Evolutionary conservation across 2,329 filamentous ascomycete genomes (phyloP).

Genomic region (Fusarium cyanostomum): DNA sequence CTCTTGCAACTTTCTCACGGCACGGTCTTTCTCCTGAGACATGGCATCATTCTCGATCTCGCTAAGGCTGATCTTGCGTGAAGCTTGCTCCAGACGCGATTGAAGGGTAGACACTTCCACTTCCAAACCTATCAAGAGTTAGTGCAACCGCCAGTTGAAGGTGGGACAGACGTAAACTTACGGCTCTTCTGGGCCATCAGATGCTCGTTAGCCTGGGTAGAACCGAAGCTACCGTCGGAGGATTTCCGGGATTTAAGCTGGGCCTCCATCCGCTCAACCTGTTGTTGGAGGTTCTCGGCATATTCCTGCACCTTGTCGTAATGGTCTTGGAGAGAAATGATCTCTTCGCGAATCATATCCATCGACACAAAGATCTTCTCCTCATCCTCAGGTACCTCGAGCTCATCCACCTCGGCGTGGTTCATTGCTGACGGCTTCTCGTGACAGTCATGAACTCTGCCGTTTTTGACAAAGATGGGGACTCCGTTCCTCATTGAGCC

Average conservation of each 20-base stretch:
- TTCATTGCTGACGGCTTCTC: constrained; percentile 47
- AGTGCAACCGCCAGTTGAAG: neutral
- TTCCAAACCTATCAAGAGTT: constrained; percentile 60
- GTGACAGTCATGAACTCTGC: constrained; percentile 57
- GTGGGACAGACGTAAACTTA: constrained; percentile 50
- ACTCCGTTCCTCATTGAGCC: constrained; percentile 62
- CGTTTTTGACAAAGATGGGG: constrained; percentile 65
- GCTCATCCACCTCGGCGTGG: constrained; percentile 61
- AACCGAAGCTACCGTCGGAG: constrained; percentile 53
- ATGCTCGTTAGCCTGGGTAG: constrained; percentile 56
- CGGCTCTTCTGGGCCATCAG: constrained; percentile 63
- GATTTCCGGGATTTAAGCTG: constrained; percentile 58
- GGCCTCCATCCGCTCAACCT: constrained; percentile 60
- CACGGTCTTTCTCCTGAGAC: constrained; percentile 70
- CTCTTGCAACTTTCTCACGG: constrained; percentile 68
- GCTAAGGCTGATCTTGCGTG: constrained; percentile 68
- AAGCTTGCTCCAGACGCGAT: constrained; percentile 68
- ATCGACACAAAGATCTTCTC: constrained; percentile 68
- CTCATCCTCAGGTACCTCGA: constrained; percentile 63
- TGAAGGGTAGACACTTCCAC: constrained; percentile 68
- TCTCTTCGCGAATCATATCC: constrained; percentile 69
- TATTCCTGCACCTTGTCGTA: constrained; percentile 65
- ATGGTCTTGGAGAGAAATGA: constrained; percentile 64
- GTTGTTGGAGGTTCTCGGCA: constrained; percentile 61
- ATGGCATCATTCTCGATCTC: constrained; percentile 72